These are phyloP conservation scores for Aspergillus ostianus DNA, from an alignment of 495 filamentous ascomycete species.

Conservation along the genomic window DNA sequence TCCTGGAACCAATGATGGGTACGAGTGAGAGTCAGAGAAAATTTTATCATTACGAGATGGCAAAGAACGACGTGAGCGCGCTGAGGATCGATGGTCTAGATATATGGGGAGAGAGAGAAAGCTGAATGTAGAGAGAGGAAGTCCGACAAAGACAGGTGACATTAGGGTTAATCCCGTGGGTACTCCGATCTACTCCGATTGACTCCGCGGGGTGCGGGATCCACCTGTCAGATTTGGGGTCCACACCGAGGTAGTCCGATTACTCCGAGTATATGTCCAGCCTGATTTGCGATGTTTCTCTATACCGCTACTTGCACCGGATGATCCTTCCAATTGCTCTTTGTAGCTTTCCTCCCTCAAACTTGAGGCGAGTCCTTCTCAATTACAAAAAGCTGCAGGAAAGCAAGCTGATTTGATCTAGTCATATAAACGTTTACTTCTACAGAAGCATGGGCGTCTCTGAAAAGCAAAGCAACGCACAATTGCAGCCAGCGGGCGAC, in stretches of 20 bases:
- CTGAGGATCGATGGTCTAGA: neutral
- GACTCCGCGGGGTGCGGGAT: neutral
- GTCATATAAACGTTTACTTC: neutral
- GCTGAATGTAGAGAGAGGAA: neutral
- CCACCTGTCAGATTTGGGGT: too few species aligned
- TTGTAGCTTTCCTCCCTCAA: neutral
- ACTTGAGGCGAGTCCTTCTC: neutral
- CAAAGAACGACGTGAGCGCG: neutral
- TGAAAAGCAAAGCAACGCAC: neutral
- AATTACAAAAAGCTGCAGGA: neutral
- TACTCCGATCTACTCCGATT: neutral
- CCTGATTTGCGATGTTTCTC: neutral
- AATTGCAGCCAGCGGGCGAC: neutral
- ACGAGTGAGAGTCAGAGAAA: neutral
- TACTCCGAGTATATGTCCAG: neutral
- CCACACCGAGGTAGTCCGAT: neutral
- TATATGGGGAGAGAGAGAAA: neutral
- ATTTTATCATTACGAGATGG: neutral
- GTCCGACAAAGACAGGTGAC: neutral
- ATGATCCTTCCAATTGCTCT: neutral
- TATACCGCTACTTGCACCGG: neutral
- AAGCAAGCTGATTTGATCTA: neutral
- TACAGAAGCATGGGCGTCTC: neutral
- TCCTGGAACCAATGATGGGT: neutral
- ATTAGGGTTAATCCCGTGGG: neutral